Conservation (phyloP, 2,329 filamentous ascomycete species). For the Clarireedia homoeocarpa region DNA sequence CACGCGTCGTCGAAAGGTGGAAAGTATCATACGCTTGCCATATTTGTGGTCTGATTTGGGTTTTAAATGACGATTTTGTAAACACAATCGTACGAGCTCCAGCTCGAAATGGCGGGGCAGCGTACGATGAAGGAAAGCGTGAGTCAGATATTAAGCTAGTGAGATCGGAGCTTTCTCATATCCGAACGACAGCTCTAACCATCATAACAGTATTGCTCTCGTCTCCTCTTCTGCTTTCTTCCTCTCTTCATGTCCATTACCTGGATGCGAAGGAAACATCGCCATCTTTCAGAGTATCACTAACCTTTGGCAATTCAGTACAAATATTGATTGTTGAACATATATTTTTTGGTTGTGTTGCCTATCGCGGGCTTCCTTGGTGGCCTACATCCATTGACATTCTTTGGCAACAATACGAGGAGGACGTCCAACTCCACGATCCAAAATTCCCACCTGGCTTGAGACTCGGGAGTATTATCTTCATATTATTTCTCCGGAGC, state of each 20-base stretch:
- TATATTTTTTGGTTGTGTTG: background rate
- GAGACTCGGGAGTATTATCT: constrained; percentile 5
- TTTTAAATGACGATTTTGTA: no score
- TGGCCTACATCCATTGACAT: constrained; percentile 6
- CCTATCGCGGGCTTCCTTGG: background rate
- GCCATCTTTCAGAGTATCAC: constrained; percentile 15
- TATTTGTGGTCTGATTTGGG: constrained; percentile 17
- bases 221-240: constrained; percentile 1
- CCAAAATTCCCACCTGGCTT: background rate
- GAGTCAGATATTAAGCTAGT: constrained; percentile 15
- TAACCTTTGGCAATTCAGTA: constrained; percentile 11
- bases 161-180: constrained; percentile 12
- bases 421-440: background rate
- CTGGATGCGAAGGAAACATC: constrained; percentile 14
- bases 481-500: constrained; percentile 12
- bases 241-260: constrained; percentile 8
- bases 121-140: background rate
- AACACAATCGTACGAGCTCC: no score
- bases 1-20: background rate
- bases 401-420: constrained; percentile 9
- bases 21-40: constrained; percentile 31
- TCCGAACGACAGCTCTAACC: background rate
- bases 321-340: background rate
- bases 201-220: background rate
- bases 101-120: background rate